Conservation (phyloP, 768 basidiomycete species). For the Strobilomyces dryophilus region DNA sequence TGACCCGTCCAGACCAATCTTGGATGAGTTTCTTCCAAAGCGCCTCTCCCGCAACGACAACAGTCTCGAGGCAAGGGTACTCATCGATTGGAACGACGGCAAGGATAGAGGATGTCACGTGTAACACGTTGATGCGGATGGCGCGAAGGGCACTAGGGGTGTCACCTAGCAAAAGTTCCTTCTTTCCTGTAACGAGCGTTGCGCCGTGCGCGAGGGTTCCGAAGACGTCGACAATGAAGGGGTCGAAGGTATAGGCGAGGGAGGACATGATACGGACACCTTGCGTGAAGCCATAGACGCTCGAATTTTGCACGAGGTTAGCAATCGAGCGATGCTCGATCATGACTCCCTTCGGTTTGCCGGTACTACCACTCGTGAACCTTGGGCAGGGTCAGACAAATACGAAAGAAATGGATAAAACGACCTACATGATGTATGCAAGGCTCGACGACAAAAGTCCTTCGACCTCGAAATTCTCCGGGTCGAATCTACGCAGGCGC, state of each 20-base stretch:
- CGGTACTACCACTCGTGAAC: constrained; percentile 24
- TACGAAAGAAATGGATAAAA: background rate
- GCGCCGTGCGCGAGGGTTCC: constrained; percentile 19
- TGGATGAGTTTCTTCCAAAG: constrained; percentile 21
- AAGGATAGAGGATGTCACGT: constrained; percentile 30
- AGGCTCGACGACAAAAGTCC: constrained; percentile 19
- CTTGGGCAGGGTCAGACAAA: constrained; percentile 1
- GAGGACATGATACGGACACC: constrained; percentile 26
- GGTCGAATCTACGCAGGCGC: constrained; percentile 11
- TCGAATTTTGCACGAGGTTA: constrained; percentile 20
- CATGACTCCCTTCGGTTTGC: constrained; percentile 24
- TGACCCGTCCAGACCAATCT: constrained; percentile 24
- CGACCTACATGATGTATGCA: constrained; percentile 26
- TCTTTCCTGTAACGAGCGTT: constrained; percentile 19
- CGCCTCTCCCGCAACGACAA: constrained; percentile 26
- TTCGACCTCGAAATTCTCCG: constrained; percentile 20
- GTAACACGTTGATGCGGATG: constrained; percentile 24
- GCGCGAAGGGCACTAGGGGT: constrained; percentile 25
- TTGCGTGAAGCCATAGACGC: constrained; percentile 19
- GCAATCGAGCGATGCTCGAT: constrained; percentile 19
- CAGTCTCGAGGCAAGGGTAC: constrained; percentile 24
- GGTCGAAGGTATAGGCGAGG: constrained; percentile 29
- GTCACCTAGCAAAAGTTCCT: constrained; percentile 29
- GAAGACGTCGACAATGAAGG: constrained; percentile 18
- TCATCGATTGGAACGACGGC: constrained; percentile 24